Base-by-base conservation (phyloP, 345 rosid species). In the Pseudoturritis turrita region DNA sequence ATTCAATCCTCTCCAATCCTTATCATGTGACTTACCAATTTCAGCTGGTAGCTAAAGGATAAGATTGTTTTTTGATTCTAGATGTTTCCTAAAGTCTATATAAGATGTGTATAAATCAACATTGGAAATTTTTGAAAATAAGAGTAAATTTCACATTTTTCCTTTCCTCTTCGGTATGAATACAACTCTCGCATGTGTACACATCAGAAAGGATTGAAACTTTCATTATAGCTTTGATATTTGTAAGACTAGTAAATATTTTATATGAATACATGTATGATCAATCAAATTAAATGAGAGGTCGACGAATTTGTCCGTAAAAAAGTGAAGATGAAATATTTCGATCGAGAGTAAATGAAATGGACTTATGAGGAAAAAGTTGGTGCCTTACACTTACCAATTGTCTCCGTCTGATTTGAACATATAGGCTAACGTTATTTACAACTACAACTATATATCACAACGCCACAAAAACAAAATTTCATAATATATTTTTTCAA, bases 331-430 rank as follows among this genome's bases (percentile, higher is more conserved):
- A n/a, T 26, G 28, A 67, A 40, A 66, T 49, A 31, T 22, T 12
- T 44, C 15, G 58, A 53, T 44, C 15, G 58, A 53, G 57, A 15
- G 65, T 53, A 61, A 68, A 75, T 75, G 79, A 75, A 68, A 75
- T 68, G 45, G 79, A 75, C 79, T 45, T 52, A 68, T 59, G 79
- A 68, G 70, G 31, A 53, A n/a, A 52, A 61, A 19, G 79, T 75
- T 74, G 79, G 79, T 75, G 78, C 74, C 79, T 75, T 68, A 68
- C 79, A 68, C 31, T 52, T 52, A 45, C 65, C 36, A 33, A 44
- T 53, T 68, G 79, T 75, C 79, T 45, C 57, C 52, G 44, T 68
- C 74, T 75, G 70, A 68, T 68, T 18, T 75, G 51, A 75, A 68
- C 78, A 51, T 33, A 35, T 68, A 61, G 57, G 26, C 57, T 68